phyloP scores from a whole-genome alignment of 371 early-diverging fungal genomes.

The Funneliformis caledonium region DNA sequence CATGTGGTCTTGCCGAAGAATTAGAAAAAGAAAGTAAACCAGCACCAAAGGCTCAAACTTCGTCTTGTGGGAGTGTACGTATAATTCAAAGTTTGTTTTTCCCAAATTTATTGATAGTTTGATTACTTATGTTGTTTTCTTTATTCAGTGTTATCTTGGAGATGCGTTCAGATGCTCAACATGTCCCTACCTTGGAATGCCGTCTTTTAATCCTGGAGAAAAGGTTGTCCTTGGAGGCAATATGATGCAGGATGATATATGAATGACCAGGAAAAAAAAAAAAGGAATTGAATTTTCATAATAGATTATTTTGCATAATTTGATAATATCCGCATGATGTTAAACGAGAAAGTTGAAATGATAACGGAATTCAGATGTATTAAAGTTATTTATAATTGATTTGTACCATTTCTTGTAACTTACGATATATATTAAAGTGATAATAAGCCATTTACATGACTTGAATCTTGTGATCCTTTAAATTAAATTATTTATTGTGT shows the following conservation, averaged over 20 bases:
- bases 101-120: neutral
- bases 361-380: too few relatives aligned
- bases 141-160: slow-evolving; percentile 93
- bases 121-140: slow-evolving; percentile 44
- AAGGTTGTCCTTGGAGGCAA: slow-evolving; percentile 80
- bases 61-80: slow-evolving; percentile 77
- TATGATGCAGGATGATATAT: slow-evolving; percentile 65
- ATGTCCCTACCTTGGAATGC: slow-evolving; percentile 99
- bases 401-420: too few relatives aligned
- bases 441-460: too few relatives aligned
- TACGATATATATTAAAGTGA: too few relatives aligned
- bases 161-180: slow-evolving; percentile 99
- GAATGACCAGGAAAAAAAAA: slow-evolving; percentile 5
- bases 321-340: neutral
- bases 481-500: too few relatives aligned
- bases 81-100: slow-evolving; percentile 40
- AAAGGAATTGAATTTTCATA: slow-evolving; percentile 39
- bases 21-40: slow-evolving; percentile 51
- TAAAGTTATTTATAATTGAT: too few relatives aligned
- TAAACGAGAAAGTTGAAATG: too few relatives aligned
- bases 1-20: slow-evolving; percentile 91
- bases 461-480: too few relatives aligned
- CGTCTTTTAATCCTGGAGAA: slow-evolving; percentile 97
- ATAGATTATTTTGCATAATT: neutral
- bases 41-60: slow-evolving; percentile 44